These are phyloP conservation scores for Tylopilus rubrobrunneus DNA, from an alignment of 768 basidiomycete genomes.

Conservation along the genomic window DNA sequence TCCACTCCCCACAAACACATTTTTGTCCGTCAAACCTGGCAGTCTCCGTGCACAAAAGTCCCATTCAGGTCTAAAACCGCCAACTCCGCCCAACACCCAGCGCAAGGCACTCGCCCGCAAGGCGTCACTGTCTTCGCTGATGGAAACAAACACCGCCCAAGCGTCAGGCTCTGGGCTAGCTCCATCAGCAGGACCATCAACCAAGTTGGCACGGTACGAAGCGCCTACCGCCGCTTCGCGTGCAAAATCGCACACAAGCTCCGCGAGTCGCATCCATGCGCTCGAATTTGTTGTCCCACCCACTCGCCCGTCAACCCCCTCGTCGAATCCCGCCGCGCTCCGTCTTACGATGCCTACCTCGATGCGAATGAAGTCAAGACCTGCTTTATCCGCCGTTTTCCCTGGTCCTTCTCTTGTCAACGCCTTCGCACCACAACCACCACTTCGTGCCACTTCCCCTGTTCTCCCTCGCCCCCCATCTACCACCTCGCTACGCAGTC, in stretches of 20 bases:
- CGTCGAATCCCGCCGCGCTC: constrained; percentile 70
- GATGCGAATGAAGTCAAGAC: constrained; percentile 67
- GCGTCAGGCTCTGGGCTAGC: constrained; percentile 50
- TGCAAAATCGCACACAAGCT: constrained; percentile 66
- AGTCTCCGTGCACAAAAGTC: constrained; percentile 83
- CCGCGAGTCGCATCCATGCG: constrained; percentile 55
- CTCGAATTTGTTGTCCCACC: constrained; percentile 70
- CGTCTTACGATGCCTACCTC: constrained; percentile 88
- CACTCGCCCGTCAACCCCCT: constrained; percentile 75
- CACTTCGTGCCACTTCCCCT: constrained; percentile 54
- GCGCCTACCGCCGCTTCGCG: constrained; percentile 79
- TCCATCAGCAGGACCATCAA: constrained; percentile 30
- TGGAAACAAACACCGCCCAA: constrained; percentile 57
- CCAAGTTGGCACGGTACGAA: constrained; percentile 57
- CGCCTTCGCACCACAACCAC: constrained; percentile 29
- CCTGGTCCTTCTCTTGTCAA: constrained; percentile 38
- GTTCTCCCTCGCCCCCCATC: constrained; percentile 59
- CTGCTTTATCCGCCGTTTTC: constrained; percentile 76
- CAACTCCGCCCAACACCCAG: constrained; percentile 60
- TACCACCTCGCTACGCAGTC: constrained; percentile 42
- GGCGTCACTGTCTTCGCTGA: constrained; percentile 72
- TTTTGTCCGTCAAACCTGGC: constrained; percentile 65
- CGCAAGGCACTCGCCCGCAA: constrained; percentile 63
- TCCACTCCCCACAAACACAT: constrained; percentile 48
- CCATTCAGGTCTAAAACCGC: constrained; percentile 75